phyloP scores from a whole-genome alignment of 306 rosid genomes.

The Begonia fuchsioides region DNA sequence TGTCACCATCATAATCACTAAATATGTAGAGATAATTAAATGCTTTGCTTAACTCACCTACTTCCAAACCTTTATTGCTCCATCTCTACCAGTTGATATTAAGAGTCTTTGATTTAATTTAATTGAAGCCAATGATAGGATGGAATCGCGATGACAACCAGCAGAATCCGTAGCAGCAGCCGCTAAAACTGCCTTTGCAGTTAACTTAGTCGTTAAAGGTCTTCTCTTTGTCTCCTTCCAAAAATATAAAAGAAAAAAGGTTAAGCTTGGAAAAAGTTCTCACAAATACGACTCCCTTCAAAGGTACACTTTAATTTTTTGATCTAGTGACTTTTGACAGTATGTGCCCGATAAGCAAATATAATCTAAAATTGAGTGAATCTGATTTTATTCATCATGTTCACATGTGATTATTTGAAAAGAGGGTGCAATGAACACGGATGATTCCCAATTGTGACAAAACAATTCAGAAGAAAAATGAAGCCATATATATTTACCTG shows the following conservation, averaged over 20 bases:
- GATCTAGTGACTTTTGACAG: too few species aligned
- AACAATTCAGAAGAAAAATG: neutral
- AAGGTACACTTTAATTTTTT: too few species aligned
- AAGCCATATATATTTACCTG: conserved; percentile 52
- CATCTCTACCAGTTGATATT: conserved; percentile 84
- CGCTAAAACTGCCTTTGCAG: conserved; percentile 65
- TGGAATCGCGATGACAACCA: conserved; percentile 82
- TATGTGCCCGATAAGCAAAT: too few species aligned
- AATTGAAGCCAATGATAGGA: conserved; percentile 75
- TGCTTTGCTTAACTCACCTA: conserved; percentile 17
- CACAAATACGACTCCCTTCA: too few species aligned
- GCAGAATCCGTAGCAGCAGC: conserved; percentile 92
- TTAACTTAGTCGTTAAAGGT: conserved; percentile 49
- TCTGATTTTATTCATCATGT: too few species aligned
- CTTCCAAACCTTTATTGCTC: conserved; percentile 95
- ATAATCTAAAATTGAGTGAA: too few species aligned
- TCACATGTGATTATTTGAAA: too few species aligned
- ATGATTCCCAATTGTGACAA: too few species aligned
- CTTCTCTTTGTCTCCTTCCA: conserved; percentile 73
- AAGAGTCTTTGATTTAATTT: conserved; percentile 85
- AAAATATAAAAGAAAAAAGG: neutral
- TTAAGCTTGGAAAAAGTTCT: neutral
- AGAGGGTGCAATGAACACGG: too few species aligned
- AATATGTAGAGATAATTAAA: conserved; percentile 32
- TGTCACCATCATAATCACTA: conserved; percentile 21